Evolutionary conservation across 805 yeast species (phyloP).

Genomic region (Candida pseudoglaebosa): DNA sequence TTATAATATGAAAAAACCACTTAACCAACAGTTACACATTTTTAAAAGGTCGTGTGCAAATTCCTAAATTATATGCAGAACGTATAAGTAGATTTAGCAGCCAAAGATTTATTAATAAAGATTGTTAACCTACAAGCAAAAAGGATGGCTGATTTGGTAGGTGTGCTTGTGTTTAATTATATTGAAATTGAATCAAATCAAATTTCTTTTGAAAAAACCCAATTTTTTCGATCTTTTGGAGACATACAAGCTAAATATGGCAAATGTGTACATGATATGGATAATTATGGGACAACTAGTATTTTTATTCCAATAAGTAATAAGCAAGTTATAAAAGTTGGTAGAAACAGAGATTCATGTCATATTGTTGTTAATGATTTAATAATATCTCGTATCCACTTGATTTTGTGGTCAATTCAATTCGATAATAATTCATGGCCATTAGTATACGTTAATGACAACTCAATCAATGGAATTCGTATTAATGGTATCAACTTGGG

Average conservation of each 20-base stretch:
- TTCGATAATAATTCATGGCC: constrained; percentile 49
- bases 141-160: background rate
- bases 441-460: constrained; percentile 46
- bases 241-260: background rate
- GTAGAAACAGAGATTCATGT: constrained; percentile 31
- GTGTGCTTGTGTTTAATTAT: background rate
- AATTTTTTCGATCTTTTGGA: background rate
- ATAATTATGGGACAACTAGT: background rate
- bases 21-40: too few relatives aligned
- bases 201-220: background rate
- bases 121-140: too few relatives aligned
- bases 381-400: constrained; percentile 45
- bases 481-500: constrained; percentile 34
- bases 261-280: background rate
- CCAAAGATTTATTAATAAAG: too few relatives aligned
- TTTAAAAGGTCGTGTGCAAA: too few relatives aligned
- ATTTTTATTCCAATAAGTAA: constrained; percentile 15
- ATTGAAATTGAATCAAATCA: background rate
- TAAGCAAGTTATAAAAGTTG: constrained; percentile 38
- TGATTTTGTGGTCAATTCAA: constrained; percentile 43
- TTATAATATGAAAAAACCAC: too few relatives aligned
- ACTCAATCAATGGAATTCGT: constrained; percentile 48
- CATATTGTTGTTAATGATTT: constrained; percentile 31
- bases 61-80: too few relatives aligned
- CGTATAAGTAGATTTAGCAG: too few relatives aligned